Evolutionary conservation across 2,329 filamentous ascomycete genomes (phyloP).

Genomic region (Dothideomycetidae sp.): DNA sequence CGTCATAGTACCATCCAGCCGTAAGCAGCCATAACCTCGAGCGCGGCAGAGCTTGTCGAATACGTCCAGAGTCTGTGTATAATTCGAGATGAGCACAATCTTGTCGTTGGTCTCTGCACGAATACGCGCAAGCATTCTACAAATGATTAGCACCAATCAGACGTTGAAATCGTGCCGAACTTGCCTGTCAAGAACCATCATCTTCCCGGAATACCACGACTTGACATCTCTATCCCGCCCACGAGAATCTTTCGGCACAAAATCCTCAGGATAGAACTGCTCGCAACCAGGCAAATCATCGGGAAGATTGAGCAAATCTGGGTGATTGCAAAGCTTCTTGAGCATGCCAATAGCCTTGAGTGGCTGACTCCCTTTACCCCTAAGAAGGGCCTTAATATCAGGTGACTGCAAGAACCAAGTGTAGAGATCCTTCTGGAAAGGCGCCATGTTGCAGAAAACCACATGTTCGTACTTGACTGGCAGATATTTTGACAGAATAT

Average conservation of each 20-base stretch:
- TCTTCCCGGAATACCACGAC: slow-evolving; percentile 94
- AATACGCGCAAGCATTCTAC: slow-evolving; percentile 77
- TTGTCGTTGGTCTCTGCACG: slow-evolving; percentile 96
- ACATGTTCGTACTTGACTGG: slow-evolving; percentile 99
- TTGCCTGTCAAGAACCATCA: slow-evolving; percentile 74
- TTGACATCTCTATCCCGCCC: slow-evolving; percentile 87
- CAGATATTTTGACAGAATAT: slow-evolving; percentile 92
- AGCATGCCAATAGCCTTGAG: slow-evolving; percentile 92
- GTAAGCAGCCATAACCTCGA: slow-evolving; percentile 69
- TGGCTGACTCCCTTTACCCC: slow-evolving; percentile 89
- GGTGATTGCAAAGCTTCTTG: slow-evolving; percentile 98
- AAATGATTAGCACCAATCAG: background rate
- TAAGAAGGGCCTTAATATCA: slow-evolving; percentile 79
- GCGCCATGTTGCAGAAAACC: slow-evolving; percentile 88
- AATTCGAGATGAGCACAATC: slow-evolving; percentile 97
- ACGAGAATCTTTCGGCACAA: slow-evolving; percentile 70
- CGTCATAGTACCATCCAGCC: slow-evolving; percentile 94
- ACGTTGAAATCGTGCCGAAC: background rate
- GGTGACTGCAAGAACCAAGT: slow-evolving; percentile 95
- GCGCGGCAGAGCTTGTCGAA: slow-evolving; percentile 83
- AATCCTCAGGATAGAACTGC: slow-evolving; percentile 67
- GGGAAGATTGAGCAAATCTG: slow-evolving; percentile 72
- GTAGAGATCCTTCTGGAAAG: slow-evolving; percentile 86
- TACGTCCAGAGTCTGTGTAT: slow-evolving; percentile 88
- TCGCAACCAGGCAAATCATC: slow-evolving; percentile 82